Base-by-base conservation (phyloP, 768 basidiomycete genomes). In the Tricholoma sp. region DNA sequence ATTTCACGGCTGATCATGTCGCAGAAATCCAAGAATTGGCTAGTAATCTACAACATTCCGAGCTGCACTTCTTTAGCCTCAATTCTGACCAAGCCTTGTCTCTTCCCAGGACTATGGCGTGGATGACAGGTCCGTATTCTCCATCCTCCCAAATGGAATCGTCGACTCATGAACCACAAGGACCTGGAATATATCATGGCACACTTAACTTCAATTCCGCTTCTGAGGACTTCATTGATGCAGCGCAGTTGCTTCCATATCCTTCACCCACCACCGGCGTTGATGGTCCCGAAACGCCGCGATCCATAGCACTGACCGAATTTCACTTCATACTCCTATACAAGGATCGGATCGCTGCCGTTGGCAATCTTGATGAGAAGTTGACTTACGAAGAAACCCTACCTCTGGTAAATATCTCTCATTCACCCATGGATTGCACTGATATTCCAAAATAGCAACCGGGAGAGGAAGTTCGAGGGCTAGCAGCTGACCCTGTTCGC, bases 251-350 rank as follows among this genome's bases (percentile, higher is more conserved):
- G 13, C 74, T 94, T 8, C 91, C 90, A 3, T 95, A 92, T 65
- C 90, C 90, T 15, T 51, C 74, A 31, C 59, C 75, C 33, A 68
- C 71, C 31, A 50, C 68, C 6, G 64, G 61, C 20, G 56, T 54
- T 33, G 70, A 70, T 13, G 28, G 60, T 5, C 66, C 72, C 5
- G 78, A 83, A 52, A 65, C 80, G 13, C 95, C 96, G 0, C 60
- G 84, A 4, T 91, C 93, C 3, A 83, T 96, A 65, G 80, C 85
- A 9, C 73, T 97, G 54, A 96, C 95, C 0, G 91, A 96, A 65
- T 97, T 91, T 66, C 97, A 99, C 67, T 92, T 94, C 65, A 72
- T 99, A 17, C 70, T 98, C 4, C 75, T 98, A 4, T 96, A 93
- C 72, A 76, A 76, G 41, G 88, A 95, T 64, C 78, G 87, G 44